Percentiles rank a stretch among this genome's conserved stretches.
Conservation (phyloP, 2,329 filamentous ascomycete species). For the Diaporthe helianthi region DNA sequence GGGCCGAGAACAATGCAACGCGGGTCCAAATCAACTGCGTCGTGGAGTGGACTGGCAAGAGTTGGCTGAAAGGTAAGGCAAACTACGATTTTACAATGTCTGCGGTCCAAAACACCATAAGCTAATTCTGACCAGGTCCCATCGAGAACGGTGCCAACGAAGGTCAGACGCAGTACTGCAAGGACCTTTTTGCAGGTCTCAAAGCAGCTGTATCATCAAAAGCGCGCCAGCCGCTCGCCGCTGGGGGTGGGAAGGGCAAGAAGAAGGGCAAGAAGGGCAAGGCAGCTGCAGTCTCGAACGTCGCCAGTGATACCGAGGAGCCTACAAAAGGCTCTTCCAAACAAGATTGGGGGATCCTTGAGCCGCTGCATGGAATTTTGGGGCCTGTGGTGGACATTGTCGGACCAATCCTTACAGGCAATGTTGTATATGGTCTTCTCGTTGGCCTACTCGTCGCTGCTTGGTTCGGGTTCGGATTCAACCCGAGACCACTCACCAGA, state of each 20-base stretch:
- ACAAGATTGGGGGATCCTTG: constrained; percentile 77
- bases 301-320: constrained; percentile 49
- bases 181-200: constrained; percentile 77
- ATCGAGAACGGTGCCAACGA: constrained; percentile 97
- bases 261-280: constrained; percentile 66
- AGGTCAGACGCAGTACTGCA: constrained; percentile 84
- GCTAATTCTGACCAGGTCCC: constrained; percentile 65
- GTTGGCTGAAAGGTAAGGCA: constrained; percentile 88
- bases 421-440: constrained; percentile 78
- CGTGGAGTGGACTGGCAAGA: constrained; percentile 97
- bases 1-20: constrained; percentile 87
- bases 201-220: constrained; percentile 76
- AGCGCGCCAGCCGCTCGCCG: constrained; percentile 56
- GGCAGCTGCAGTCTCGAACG: constrained; percentile 53
- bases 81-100: not conserved
- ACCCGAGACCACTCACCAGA: constrained; percentile 46
- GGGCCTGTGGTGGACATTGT: constrained; percentile 75
- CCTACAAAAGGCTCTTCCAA: constrained; percentile 51
- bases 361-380: constrained; percentile 74
- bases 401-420: constrained; percentile 74
- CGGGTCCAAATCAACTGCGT: constrained; percentile 86
- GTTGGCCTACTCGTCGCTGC: constrained; percentile 75
- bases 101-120: constrained; percentile 8
- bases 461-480: constrained; percentile 72
- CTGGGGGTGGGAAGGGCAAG: constrained; percentile 62